These are phyloP conservation scores for Sugiyamaella castrensis DNA, from an alignment of 1,139 yeast genomes.

Conservation along the genomic window DNA sequence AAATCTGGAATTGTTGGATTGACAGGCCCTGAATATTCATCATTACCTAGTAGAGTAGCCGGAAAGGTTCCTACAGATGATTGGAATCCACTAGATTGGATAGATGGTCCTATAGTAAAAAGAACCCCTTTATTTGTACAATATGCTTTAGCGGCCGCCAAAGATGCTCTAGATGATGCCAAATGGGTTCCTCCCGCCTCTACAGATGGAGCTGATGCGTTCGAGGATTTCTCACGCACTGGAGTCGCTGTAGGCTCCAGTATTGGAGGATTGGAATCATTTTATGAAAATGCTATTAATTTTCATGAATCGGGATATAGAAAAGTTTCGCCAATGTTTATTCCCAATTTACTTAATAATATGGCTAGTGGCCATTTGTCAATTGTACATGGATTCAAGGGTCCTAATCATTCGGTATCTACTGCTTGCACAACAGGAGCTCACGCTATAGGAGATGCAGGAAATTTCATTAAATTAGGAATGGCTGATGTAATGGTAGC, in stretches of 20 bases:
- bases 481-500: conserved; percentile 86
- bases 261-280: conserved; percentile 82
- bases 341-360: conserved; percentile 78
- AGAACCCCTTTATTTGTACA: conserved; percentile 72
- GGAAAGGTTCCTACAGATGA: conserved; percentile 66
- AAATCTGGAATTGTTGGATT: conserved; percentile 41
- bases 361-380: conserved; percentile 96
- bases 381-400: conserved; percentile 68
- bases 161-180: conserved; percentile 73
- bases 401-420: conserved; percentile 84
- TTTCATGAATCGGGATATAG: conserved; percentile 58
- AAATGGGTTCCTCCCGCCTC: conserved; percentile 43
- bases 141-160: conserved; percentile 72
- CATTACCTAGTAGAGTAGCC: conserved; percentile 71
- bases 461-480: conserved; percentile 70
- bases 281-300: conserved; percentile 56
- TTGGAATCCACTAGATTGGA: conserved; percentile 34
- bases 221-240: conserved; percentile 35
- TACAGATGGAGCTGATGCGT: not conserved
- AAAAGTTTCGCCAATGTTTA: conserved; percentile 77
- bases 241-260: conserved; percentile 95
- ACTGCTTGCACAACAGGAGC: conserved; percentile 98
- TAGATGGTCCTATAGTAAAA: conserved; percentile 41
- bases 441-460: conserved; percentile 92
- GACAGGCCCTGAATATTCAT: conserved; percentile 49